These are phyloP conservation scores for Tardiomyces blankii DNA, from an alignment of 1,139 yeast genomes.

Conservation along the genomic window DNA sequence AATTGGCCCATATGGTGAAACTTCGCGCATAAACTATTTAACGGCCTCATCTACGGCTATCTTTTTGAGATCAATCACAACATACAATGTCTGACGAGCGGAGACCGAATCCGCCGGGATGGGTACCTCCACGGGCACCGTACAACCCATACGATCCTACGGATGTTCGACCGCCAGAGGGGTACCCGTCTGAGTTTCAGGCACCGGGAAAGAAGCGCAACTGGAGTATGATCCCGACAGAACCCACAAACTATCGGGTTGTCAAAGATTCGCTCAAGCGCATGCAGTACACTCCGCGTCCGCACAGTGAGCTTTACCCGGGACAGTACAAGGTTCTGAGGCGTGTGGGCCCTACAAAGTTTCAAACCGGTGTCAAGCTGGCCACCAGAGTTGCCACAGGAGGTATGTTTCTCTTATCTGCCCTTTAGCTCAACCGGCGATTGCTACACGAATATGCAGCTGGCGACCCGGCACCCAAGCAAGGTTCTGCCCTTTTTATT, in stretches of 20 bases:
- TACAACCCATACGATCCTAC: constrained; percentile 78
- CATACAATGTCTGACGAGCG: constrained; percentile 27
- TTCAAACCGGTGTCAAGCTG: constrained; percentile 34
- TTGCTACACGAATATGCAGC: no score
- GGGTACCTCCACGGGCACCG: constrained; percentile 76
- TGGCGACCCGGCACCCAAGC: no score
- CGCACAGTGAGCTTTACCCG: constrained; percentile 60
- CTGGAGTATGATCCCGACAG: constrained; percentile 54
- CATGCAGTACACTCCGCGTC: constrained; percentile 71
- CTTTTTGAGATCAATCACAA: no score
- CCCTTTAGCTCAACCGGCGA: no score
- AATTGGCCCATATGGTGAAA: neutral
- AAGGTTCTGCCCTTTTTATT: no score
- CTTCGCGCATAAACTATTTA: neutral
- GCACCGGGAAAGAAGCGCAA: constrained; percentile 27
- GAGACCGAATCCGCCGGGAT: constrained; percentile 71
- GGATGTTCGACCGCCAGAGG: constrained; percentile 69
- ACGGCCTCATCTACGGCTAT: no score
- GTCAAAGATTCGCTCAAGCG: constrained; percentile 65
- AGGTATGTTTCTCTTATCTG: neutral
- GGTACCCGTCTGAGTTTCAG: constrained; percentile 68
- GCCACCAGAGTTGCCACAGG: constrained; percentile 10
- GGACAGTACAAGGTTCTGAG: constrained; percentile 70
- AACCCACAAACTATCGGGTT: constrained; percentile 57
- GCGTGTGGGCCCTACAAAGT: constrained; percentile 42